These are phyloP conservation scores for Colletotrichum cereale DNA, from an alignment of 2,329 filamentous ascomycete species.

Conservation along the genomic window DNA sequence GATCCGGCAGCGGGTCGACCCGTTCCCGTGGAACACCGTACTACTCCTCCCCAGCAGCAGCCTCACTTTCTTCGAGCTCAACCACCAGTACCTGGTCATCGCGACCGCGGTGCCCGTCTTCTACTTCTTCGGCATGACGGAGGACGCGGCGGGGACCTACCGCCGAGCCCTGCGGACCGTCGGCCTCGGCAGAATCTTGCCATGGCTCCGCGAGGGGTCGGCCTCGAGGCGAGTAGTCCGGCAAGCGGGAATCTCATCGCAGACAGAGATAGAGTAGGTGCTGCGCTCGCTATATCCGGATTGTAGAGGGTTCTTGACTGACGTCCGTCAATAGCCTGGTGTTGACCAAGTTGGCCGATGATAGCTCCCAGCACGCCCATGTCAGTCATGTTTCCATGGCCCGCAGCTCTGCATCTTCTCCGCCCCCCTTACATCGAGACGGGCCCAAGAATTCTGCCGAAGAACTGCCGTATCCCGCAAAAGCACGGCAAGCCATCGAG, in stretches of 20 bases:
- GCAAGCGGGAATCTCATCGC: conserved; percentile 7
- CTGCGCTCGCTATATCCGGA: neutral
- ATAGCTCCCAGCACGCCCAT: neutral
- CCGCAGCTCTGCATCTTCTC: neutral
- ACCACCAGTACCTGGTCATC: conserved; percentile 63
- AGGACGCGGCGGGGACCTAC: conserved; percentile 65
- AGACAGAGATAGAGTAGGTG: conserved; percentile 14
- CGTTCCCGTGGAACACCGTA: conserved; percentile 62
- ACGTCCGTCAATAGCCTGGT: neutral
- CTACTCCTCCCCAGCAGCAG: conserved; percentile 57
- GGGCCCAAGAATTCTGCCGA: too few relatives aligned
- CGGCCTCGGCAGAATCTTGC: conserved; percentile 60
- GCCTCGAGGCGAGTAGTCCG: neutral
- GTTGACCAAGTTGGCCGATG: neutral
- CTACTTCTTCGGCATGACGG: conserved; percentile 68
- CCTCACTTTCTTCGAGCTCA: conserved; percentile 55
- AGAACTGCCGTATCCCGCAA: neutral
- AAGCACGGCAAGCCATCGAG: neutral
- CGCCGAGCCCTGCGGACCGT: conserved; percentile 53
- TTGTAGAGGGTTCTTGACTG: neutral
- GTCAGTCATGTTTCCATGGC: conserved; percentile 6
- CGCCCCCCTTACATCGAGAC: neutral
- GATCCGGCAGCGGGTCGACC: conserved; percentile 54
- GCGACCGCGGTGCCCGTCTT: conserved; percentile 62
- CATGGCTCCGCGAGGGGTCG: conserved; percentile 52